These are phyloP conservation scores for Diplodia intermedia DNA, from an alignment of 2,329 filamentous ascomycete species.

Conservation along the genomic window DNA sequence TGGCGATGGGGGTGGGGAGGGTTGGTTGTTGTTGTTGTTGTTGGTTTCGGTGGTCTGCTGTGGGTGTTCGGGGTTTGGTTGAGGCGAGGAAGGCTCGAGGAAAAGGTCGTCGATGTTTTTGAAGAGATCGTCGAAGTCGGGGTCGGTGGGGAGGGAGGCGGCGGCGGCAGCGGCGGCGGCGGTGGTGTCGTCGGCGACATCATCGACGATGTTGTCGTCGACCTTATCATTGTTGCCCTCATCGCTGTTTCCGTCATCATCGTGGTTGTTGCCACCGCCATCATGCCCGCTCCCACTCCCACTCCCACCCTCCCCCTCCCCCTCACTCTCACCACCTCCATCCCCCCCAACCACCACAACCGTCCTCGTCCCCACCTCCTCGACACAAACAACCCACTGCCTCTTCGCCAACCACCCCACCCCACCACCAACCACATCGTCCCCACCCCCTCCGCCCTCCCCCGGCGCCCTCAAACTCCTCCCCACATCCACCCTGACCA, in stretches of 20 bases:
- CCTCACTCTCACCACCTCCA: no score
- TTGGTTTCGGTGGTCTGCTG: neutral
- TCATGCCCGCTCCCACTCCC: no score
- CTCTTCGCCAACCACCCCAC: neutral
- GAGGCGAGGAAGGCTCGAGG: neutral
- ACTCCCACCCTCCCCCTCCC: no score
- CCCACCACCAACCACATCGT: neutral
- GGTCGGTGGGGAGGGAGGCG: neutral
- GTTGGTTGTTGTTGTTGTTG: no score
- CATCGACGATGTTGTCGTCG: neutral
- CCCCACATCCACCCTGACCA: no score
- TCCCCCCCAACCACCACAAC: neutral
- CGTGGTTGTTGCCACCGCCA: no score
- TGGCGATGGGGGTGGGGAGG: neutral
- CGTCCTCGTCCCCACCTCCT: neutral
- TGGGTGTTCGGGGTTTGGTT: neutral
- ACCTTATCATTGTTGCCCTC: neutral
- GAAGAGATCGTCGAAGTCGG: neutral
- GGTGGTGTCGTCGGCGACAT: neutral
- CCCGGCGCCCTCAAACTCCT: neutral
- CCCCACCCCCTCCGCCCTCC: neutral
- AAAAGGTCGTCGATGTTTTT: neutral
- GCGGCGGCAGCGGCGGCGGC: no score
- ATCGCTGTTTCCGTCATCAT: neutral
- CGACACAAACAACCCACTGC: neutral